Evolutionary conservation across 192 early-diverging fungal species (phyloP), one percentile per base, ranked within the genome.

Genomic region (Backusella circina): DNA sequence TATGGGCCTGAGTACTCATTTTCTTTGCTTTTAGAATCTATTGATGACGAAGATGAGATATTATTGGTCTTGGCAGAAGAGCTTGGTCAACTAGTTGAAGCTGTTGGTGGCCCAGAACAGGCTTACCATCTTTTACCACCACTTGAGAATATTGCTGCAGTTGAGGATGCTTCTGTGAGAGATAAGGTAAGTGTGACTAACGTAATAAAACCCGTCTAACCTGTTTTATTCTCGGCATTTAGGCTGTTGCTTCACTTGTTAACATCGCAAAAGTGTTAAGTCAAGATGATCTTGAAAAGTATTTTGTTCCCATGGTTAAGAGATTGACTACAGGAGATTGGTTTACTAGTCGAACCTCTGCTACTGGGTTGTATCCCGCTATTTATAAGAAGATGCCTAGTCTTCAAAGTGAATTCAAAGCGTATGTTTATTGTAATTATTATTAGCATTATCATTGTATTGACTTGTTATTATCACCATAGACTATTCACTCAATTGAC

Each of bases 1-100:
- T 9, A 2, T 2, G 6, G 15, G 1, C n/a, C 4, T 47, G 2
- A 28, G 8, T 79, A n/a, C 18, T 72, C 65, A n/a, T 6, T n/a
- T 75, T 2, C 72, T 9, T 8, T 75, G 31, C 15, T 21, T 28
- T 2, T 80, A 97, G 97, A 99, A 86, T 96, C 95, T 13, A 97
- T 97, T 77, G 96, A 99, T 84, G 98, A 99, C 79, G 98, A 99
- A 79, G 98, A 99, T 81, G 97, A 98, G 80, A 91, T 99, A 36
- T 80, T 99, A 70, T 75, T 97, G 28, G 91, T 95, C 26, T 84
- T 99, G 39, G 98, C 96, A 7, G 95, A 97, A 81, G 92, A 98
- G 71, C 89, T 99, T 44, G 96, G 94, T 10, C 85, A 90, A 77
- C 95, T 99, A 83, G 89, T 94, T 67, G 94, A 97, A 73, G 93